Percentiles rank a stretch among this genome's conserved stretches.
These are phyloP conservation scores for Angomonas deanei DNA, from an alignment of 208 protist species.

Conservation along the genomic window DNA sequence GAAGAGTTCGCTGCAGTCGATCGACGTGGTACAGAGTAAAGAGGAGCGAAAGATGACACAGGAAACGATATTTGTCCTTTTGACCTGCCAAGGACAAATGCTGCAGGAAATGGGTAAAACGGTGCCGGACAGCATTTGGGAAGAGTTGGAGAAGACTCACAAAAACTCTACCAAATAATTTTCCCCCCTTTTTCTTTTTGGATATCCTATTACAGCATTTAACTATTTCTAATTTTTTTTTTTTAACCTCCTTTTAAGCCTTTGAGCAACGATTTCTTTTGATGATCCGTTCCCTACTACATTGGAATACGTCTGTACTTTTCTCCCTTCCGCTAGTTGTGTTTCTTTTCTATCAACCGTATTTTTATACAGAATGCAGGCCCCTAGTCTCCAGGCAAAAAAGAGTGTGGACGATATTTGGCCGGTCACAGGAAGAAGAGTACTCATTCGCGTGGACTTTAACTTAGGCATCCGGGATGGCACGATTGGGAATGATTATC, in stretches of 20 bases:
- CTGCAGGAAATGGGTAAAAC: conserved; percentile 40
- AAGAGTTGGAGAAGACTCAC: conserved; percentile 14
- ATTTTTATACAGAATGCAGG: conserved; percentile 15
- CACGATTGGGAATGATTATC: conserved; percentile 90
- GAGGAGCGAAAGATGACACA: conserved; percentile 75
- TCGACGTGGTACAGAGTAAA: conserved; percentile 52
- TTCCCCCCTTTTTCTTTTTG: background rate
- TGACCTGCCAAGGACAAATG: conserved; percentile 69
- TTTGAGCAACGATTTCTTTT: too few species aligned
- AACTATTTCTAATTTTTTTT: too few species aligned
- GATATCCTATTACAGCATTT: background rate
- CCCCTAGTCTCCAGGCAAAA: conserved; percentile 37
- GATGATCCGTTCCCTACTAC: too few species aligned
- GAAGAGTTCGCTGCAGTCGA: conserved; percentile 33
- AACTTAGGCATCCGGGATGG: conserved; percentile 94
- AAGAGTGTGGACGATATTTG: conserved; percentile 84
- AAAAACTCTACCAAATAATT: too few species aligned
- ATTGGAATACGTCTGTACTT: too few species aligned
- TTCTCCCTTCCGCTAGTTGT: too few species aligned
- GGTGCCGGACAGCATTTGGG: conserved; percentile 36
- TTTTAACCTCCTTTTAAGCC: too few species aligned
- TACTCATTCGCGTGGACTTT: conserved; percentile 95
- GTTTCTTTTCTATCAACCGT: too few species aligned
- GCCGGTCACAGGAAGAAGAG: conserved; percentile 90
- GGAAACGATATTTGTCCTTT: conserved; percentile 71